Conservation (phyloP, 192 early-diverging fungal species). For the Funneliformis geosporum region DNA sequence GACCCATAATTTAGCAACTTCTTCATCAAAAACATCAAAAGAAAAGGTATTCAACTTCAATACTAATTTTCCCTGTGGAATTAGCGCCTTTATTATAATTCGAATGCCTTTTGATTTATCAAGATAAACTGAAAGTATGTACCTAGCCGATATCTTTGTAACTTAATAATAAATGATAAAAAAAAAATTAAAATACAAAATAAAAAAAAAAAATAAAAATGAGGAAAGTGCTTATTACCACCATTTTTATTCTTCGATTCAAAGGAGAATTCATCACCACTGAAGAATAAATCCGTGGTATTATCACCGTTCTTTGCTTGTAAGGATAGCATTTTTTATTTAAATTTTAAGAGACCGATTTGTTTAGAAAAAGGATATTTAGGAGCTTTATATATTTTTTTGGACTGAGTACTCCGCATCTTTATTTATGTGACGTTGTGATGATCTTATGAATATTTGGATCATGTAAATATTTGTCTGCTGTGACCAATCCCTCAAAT, state of each 20-base stretch:
- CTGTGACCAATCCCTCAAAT: no score
- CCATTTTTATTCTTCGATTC: not conserved
- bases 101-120: not conserved
- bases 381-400: no score
- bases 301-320: not conserved
- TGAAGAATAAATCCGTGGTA: not conserved
- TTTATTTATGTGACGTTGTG: no score
- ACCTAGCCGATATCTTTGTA: not conserved
- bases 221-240: not conserved
- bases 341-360: no score
- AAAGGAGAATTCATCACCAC: not conserved
- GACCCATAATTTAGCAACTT: conserved; percentile 6
- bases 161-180: not conserved
- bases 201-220: no score
- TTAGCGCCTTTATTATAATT: not conserved
- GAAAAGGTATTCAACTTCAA: not conserved
- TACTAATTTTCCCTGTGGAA: not conserved
- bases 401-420: no score
- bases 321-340: not conserved
- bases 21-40: not conserved
- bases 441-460: no score
- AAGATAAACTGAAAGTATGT: not conserved
- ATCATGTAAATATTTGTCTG: no score
- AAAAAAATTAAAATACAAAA: no score
- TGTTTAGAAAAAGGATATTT: no score